Evolutionary conservation across 371 early-diverging fungal species (phyloP), one percentile per base, ranked within the genome.

Genomic region (Gilbertella persicaria): DNA sequence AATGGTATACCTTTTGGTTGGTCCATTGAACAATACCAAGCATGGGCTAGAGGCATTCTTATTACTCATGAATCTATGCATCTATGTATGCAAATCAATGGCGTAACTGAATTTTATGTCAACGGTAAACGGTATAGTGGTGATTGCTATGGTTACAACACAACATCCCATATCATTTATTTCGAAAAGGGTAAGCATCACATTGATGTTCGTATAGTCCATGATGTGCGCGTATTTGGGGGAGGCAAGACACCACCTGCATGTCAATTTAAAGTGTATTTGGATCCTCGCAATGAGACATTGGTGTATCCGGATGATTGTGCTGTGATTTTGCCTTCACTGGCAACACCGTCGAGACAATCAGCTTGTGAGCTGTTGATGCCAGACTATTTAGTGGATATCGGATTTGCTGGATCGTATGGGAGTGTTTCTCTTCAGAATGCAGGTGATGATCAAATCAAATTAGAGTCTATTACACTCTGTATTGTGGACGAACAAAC

Each of bases 191-290:
- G 85, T 1, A 41, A 36, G 2, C 84, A 89, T 50, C 61, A 45
- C 0, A 47, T 89, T 2, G 74, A 76, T 36, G 73, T 87, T 4
- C 73, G 80, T 30, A 63, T 82, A 5, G 72, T 78, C 0, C 78
- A 84, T 69, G 89, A 89, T 53, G 79, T 86, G 2, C 76, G 89
- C 2, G 62, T 84, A 8, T 84, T 82, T 69, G 86, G 88, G 8
- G 69, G 69, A 3, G 84, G 79, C 39, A 71, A 59, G 8, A 29
- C 66, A 10, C 76, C 79, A 12, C 86, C 87, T 7, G 67, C 64
- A 47, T 51, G 70, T 38, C 43, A 36, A 8, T 83, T 79, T 44
- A n/a, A 44, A n/a, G 52, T 62, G 0, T n/a, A 14, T 13, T 5
- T 62, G 9, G 52, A 54, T 7, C n/a, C 24, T 20, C 36, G 41